Evolutionary conservation across 257 asterid genomes (phyloP), one percentile per base, ranked within the genome.

Genomic region (Ligustrum vulgare): DNA sequence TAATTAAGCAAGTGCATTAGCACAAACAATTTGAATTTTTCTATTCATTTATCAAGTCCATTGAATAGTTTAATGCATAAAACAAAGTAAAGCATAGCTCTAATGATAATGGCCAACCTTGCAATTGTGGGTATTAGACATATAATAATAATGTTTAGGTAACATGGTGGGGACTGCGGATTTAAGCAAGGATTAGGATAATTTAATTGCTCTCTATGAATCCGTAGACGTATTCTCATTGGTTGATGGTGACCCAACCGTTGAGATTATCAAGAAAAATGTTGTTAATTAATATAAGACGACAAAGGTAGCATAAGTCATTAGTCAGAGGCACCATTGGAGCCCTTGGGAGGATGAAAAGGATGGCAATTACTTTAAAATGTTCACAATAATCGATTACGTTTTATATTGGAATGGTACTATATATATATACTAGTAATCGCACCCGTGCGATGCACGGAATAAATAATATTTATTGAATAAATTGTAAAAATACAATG

Each of bases 81-180:
- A 25, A 60, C 67, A 60, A 60, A 13, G 67, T 22, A 60, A 25
- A 60, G 67, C 10, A 60, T 10, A 8, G 1, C 34, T 22, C 67
- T 22, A 25, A 60, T 60, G 34, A 9, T 60, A 56, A 25, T 25
- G 67, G 67, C 67, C 67, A 60, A 22, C 67, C 34, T 23, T 23
- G 67, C 35, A 60, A 0, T 23, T 22, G 67, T 25, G 67, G 4
- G 67, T 11, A 60, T 60, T 25, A 60, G 13, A 60, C 67, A 60
- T 36, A 67, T 63, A 65, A 54, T 74, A 77, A 41, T 74, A 77
- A 41, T 63, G 43, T 65, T 73, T 75, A 76, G 75, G 81, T 76
- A 76, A 71, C 23, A 79, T 72, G 85, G 84, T 73, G 86, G 89
- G 84, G 84, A 4, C 84, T 77, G 43, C 89, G 89, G 89, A 86